A percentile compares a stretch with the other conserved stretches of the same genome.
These are phyloP conservation scores for Metarhizium brunneum DNA, from an alignment of 2,329 filamentous ascomycete genomes.

Conservation along the genomic window DNA sequence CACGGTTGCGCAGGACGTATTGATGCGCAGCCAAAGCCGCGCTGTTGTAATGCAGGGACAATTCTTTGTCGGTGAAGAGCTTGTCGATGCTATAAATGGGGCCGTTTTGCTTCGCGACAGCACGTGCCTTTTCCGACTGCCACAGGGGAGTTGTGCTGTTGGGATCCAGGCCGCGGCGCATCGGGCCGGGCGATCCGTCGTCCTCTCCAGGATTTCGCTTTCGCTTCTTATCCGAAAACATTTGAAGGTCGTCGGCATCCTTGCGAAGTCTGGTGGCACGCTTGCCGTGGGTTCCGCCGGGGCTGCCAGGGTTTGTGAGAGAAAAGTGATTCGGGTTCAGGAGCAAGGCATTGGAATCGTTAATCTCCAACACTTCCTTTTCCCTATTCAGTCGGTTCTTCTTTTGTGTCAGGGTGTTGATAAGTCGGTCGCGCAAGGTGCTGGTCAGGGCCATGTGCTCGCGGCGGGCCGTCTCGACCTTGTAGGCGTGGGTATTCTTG, in stretches of 20 bases:
- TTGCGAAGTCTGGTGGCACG: conserved; percentile 52
- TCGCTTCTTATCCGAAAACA: conserved; percentile 51
- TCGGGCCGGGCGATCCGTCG: conserved; percentile 53
- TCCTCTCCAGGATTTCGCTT: conserved; percentile 53
- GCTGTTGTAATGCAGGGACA: conserved; percentile 55
- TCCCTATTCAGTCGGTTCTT: conserved; percentile 56
- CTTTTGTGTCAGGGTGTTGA: conserved; percentile 56
- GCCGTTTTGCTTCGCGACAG: conserved; percentile 45
- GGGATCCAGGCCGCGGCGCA: conserved; percentile 44
- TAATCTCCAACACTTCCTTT: conserved; percentile 59
- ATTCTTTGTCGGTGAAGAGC: conserved; percentile 61
- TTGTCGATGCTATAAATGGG: conserved; percentile 59
- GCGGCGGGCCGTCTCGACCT: conserved; percentile 51
- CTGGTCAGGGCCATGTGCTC: conserved; percentile 50
- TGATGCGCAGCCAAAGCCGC: conserved; percentile 54
- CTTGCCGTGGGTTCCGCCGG: conserved; percentile 54
- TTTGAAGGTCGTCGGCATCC: conserved; percentile 48
- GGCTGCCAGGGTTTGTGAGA: conserved; percentile 54
- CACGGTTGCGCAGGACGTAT: conserved; percentile 49
- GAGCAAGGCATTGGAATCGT: conserved; percentile 54
- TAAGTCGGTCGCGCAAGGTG: conserved; percentile 57
- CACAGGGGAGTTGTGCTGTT: conserved; percentile 52
- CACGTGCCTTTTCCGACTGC: conserved; percentile 50
- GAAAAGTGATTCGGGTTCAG: conserved; percentile 61
- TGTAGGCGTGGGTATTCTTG: conserved; percentile 50